Base-by-base conservation (phyloP, 345 rosid species). In the Nephelium lappaceum region DNA sequence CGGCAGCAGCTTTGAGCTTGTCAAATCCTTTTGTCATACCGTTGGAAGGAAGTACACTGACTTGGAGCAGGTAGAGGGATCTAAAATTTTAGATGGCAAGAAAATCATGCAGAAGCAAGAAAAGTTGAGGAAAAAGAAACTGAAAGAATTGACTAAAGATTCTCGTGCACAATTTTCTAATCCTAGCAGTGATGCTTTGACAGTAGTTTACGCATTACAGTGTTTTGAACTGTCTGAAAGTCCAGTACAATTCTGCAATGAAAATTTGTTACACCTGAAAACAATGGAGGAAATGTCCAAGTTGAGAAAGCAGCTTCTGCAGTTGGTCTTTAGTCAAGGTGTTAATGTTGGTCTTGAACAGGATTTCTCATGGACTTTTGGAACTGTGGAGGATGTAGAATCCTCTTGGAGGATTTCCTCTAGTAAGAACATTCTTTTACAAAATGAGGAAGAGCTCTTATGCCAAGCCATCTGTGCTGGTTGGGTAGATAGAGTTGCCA, bases 271-370 rank as follows among this genome's bases (percentile, higher is more conserved):
- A 77, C 94, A 91, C 80, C 83, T 89, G 42, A 95, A 95, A 80
- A 93, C 92, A 39, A 91, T 95, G 98, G 93, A 90, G 66, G 98
- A 95, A 85, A 93, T 93, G 97, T 90, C 93, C 27, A 93, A 92
- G 87, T 88, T 95, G 69, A 85, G 96, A 83, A 86, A 89, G 78
- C 98, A 95, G 89, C 87, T 95, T 80, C 88, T 95, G 71, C 93
- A 84, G 47, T 78, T 95, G 72, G 89, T 92, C 67, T 95, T 91
- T 83, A 84, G 66, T 77, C 93, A 85, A 71, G 83, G 81, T 79
- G 70, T 53, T 62, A 63, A 67, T 57, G 69, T 61, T 21, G 84
- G 72, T 49, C 73, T 77, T 9, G 89, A 81, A 43, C 83, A 78
- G 21, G 87, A 78, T 57, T 92, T 95, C 79, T 84, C 85, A n/a